Evolutionary conservation across 345 rosid genomes (phyloP).

Genomic region (Hibiscus tridactylites): DNA sequence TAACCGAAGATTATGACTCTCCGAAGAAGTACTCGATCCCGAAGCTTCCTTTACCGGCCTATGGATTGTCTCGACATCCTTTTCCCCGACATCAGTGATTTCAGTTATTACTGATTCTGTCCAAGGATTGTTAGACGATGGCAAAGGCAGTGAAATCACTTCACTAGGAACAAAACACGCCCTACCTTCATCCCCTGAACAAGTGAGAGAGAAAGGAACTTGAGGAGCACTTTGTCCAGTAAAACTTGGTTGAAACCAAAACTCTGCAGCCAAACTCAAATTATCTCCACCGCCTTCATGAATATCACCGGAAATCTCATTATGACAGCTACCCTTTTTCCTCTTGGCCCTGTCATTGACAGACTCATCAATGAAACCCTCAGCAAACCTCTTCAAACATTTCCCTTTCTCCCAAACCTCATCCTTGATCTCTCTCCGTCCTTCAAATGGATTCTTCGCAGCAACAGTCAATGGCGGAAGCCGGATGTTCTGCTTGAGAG

Average conservation of each 20-base stretch:
- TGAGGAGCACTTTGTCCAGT: constrained; percentile 39
- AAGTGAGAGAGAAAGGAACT: constrained; percentile 62
- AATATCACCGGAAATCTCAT: constrained; percentile 11
- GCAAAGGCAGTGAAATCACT: constrained; percentile 58
- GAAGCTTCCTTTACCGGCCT: constrained; percentile 61
- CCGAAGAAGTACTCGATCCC: constrained; percentile 77
- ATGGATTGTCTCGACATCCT: constrained; percentile 50
- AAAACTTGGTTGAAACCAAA: constrained; percentile 71
- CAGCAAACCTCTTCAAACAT: constrained; percentile 81
- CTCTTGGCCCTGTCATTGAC: constrained; percentile 64
- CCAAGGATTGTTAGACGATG: constrained; percentile 66
- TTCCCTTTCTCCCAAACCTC: constrained; percentile 67
- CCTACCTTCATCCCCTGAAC: constrained; percentile 63
- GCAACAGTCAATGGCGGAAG: constrained; percentile 84
- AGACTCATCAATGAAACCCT: constrained; percentile 48
- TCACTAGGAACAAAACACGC: constrained; percentile 66
- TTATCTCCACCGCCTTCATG: constrained; percentile 34
- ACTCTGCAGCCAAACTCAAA: constrained; percentile 35
- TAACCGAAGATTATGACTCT: constrained; percentile 45
- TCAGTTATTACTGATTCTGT: constrained; percentile 60
- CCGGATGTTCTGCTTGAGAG: constrained; percentile 74
- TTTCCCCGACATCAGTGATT: constrained; percentile 64
- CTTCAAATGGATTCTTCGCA: constrained; percentile 24
- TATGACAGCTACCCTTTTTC: constrained; percentile 38
- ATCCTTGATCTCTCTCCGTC: constrained; percentile 46